Percentiles rank a stretch among this genome's conserved stretches.
These are phyloP conservation scores for Pichia sp. DNA, from an alignment of 1,139 yeast species.

Conservation along the genomic window DNA sequence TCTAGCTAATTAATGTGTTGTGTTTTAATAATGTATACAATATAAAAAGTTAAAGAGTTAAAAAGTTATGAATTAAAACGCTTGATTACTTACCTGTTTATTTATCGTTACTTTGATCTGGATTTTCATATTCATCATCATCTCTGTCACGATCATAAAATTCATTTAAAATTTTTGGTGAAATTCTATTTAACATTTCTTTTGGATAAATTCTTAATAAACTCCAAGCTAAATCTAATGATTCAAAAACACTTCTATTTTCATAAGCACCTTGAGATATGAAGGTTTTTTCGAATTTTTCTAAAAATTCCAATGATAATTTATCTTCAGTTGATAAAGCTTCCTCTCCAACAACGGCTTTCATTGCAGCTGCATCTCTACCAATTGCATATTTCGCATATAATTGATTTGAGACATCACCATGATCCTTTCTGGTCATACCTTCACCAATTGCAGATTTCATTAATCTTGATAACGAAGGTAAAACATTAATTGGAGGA, in stretches of 20 bases:
- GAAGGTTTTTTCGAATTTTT: slow-evolving; percentile 93
- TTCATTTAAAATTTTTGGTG: slow-evolving; percentile 92
- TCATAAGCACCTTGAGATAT: slow-evolving; percentile 96
- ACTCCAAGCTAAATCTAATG: slow-evolving; percentile 97
- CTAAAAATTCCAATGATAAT: slow-evolving; percentile 92
- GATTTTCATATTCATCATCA: slow-evolving; percentile 42
- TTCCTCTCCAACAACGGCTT: slow-evolving; percentile 99
- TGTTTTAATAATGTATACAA: too few species aligned
- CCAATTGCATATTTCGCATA: slow-evolving; percentile 99
- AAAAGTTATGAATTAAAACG: too few species aligned
- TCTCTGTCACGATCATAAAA: slow-evolving; percentile 88
- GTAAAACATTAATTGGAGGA: slow-evolving; percentile 97
- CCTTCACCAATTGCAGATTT: slow-evolving; percentile 99
- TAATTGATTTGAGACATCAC: slow-evolving; percentile 97
- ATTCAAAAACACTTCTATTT: slow-evolving; percentile 88
- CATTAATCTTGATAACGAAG: slow-evolving; percentile 96
- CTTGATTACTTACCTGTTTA: too few species aligned
- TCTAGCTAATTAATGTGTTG: too few species aligned
- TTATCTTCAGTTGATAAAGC: slow-evolving; percentile 97
- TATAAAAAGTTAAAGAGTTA: too few species aligned
- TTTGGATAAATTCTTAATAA: slow-evolving; percentile 96
- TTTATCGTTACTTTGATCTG: slow-evolving; percentile 4
- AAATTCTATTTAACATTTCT: slow-evolving; percentile 96
- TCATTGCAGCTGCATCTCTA: slow-evolving; percentile 99
- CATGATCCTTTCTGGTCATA: slow-evolving; percentile 99